Conservation (phyloP, 2,329 filamentous ascomycete species). For the Penicillium sp. region DNA sequence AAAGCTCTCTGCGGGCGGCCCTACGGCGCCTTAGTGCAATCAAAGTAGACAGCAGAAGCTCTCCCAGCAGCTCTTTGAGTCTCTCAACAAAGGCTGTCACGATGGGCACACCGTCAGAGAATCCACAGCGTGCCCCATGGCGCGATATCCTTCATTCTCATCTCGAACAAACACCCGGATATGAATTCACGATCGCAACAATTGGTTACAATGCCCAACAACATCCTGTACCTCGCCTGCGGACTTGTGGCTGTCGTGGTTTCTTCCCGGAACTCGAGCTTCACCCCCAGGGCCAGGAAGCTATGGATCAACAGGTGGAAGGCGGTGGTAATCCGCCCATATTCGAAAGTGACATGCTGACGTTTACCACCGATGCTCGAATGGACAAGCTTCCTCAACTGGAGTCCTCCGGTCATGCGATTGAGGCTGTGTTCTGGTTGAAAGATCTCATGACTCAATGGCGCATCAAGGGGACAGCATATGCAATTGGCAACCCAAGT, state of each 20-base stretch:
- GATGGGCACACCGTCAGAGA: slow-evolving; percentile 12
- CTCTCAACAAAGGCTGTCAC: neutral
- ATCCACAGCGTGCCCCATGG: slow-evolving; percentile 26
- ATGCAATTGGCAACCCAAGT: slow-evolving; percentile 69
- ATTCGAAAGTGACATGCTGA: slow-evolving; percentile 74
- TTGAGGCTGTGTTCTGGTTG: slow-evolving; percentile 86
- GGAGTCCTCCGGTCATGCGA: slow-evolving; percentile 61
- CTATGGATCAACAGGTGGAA: slow-evolving; percentile 47
- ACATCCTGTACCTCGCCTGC: slow-evolving; percentile 30
- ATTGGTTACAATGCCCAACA: slow-evolving; percentile 16
- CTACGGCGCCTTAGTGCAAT: slow-evolving; percentile 2
- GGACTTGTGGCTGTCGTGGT: slow-evolving; percentile 80
- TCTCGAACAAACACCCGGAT: slow-evolving; percentile 21
- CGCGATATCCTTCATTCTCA: slow-evolving; percentile 25
- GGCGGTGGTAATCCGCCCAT: slow-evolving; percentile 58
- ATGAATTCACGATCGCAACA: slow-evolving; percentile 31
- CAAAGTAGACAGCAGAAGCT: neutral
- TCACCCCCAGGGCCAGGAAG: slow-evolving; percentile 70
- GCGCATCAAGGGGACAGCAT: slow-evolving; percentile 75
- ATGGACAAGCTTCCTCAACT: slow-evolving; percentile 82
- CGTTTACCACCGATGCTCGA: slow-evolving; percentile 82
- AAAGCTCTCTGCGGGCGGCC: neutral
- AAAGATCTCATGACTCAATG: slow-evolving; percentile 72
- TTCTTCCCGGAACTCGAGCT: slow-evolving; percentile 67
- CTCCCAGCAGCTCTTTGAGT: neutral